Evolutionary conservation across 1,139 yeast genomes (phyloP).

Genomic region (Diutina ranongensis): DNA sequence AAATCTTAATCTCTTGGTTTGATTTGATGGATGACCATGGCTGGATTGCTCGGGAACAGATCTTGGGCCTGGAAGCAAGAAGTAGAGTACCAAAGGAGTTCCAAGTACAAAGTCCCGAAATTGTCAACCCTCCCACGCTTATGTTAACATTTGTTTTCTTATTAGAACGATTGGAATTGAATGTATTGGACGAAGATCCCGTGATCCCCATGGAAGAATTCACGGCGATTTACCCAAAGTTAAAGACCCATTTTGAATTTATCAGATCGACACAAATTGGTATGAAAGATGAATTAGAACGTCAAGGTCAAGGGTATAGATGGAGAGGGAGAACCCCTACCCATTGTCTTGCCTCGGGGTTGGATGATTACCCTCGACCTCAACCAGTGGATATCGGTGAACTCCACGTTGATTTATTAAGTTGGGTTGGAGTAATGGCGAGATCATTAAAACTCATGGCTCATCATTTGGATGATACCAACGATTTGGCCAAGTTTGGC

Average conservation of each 20-base stretch:
- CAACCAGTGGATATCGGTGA: conserved; percentile 78
- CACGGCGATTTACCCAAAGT: conserved; percentile 57
- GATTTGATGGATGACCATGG: conserved; percentile 77
- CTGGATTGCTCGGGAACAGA: conserved; percentile 95
- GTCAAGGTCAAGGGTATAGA: conserved; percentile 57
- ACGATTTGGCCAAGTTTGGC: conserved; percentile 44
- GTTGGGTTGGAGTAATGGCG: conserved; percentile 94
- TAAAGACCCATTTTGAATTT: conserved; percentile 75
- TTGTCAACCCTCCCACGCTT: conserved; percentile 94
- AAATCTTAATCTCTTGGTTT: conserved; percentile 83
- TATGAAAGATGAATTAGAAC: conserved; percentile 38
- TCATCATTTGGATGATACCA: conserved; percentile 40
- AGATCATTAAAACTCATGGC: conserved; percentile 72
- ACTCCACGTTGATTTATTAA: conserved; percentile 74
- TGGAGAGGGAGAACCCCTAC: conserved; percentile 89
- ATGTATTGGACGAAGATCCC: conserved; percentile 31
- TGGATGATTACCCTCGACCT: conserved; percentile 93
- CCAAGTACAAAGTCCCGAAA: conserved; percentile 75
- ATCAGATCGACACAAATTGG: conserved; percentile 78
- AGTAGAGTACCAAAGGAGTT: conserved; percentile 82
- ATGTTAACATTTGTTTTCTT: conserved; percentile 69
- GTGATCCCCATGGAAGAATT: conserved; percentile 55
- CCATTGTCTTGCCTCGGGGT: conserved; percentile 86
- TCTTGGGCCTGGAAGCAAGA: conserved; percentile 85
- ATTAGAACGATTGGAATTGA: conserved; percentile 33